These are phyloP conservation scores for Pythium phragmitis DNA, from an alignment of 352 stramenopile genomes.

Conservation along the genomic window DNA sequence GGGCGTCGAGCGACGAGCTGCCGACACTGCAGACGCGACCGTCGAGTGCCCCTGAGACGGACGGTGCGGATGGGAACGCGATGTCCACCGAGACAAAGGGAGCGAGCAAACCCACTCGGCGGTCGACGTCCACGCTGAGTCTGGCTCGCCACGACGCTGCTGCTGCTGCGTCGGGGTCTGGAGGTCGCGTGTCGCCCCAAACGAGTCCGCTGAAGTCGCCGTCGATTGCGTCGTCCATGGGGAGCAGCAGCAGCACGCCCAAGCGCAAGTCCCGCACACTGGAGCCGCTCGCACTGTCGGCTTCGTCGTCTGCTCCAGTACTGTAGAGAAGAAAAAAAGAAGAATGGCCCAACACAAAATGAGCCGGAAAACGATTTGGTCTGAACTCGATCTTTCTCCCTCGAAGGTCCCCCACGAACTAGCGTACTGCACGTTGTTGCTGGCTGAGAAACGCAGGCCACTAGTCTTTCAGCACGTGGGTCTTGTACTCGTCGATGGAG, in stretches of 20 bases:
- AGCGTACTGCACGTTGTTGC: not conserved
- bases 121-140: slow-evolving; percentile 21
- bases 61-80: not conserved
- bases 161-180: not conserved
- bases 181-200: slow-evolving; percentile 18
- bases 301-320: not conserved
- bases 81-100: not conserved
- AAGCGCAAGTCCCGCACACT: slow-evolving; percentile 59
- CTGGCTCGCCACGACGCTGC: slow-evolving; percentile 26
- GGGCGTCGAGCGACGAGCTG: slow-evolving; percentile 12
- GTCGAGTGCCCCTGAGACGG: slow-evolving; percentile 15
- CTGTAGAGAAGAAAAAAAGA: not conserved
- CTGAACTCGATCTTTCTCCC: too few relatives aligned
- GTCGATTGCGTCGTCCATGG: not conserved
- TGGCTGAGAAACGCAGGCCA: not conserved
- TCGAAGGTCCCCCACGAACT: too few relatives aligned
- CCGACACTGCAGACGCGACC: slow-evolving; percentile 23
- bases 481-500: slow-evolving; percentile 86
- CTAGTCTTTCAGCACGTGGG: slow-evolving; percentile 50
- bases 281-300: slow-evolving; percentile 34
- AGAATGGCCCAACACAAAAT: too few relatives aligned
- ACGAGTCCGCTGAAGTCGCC: slow-evolving; percentile 38
- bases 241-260: slow-evolving; percentile 15
- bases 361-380: too few relatives aligned
- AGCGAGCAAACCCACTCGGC: slow-evolving; percentile 7